Evolutionary conservation across 805 yeast species (phyloP).

Genomic region (Candida mattraensis): DNA sequence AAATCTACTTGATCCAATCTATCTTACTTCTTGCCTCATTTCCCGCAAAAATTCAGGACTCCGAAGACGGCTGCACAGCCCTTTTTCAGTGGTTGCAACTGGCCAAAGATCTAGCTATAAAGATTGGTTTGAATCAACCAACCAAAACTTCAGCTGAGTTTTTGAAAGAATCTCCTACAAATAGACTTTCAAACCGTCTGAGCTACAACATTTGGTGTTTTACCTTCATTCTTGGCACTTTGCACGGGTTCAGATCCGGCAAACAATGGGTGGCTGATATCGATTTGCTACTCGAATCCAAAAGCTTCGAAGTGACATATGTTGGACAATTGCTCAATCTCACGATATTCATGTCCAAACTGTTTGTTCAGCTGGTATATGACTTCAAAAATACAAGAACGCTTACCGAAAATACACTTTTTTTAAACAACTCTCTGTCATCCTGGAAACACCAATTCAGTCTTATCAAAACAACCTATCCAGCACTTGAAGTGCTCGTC

Average conservation of each 20-base stretch:
- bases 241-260: conserved; percentile 28
- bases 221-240: conserved; percentile 28
- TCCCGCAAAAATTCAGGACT: conserved; percentile 22
- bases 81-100: conserved; percentile 26
- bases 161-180: conserved; percentile 17
- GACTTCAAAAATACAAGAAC: conserved; percentile 17
- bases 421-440: conserved; percentile 24
- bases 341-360: conserved; percentile 18
- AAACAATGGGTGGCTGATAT: conserved; percentile 25
- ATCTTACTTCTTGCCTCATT: conserved; percentile 28
- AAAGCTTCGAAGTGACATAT: conserved; percentile 15
- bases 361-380: conserved; percentile 23
- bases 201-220: conserved; percentile 29
- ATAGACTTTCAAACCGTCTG: conserved; percentile 13
- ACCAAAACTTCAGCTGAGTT: conserved; percentile 17
- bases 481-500: conserved; percentile 8
- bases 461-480: conserved; percentile 7
- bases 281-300: conserved; percentile 20
- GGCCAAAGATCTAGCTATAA: conserved; percentile 24
- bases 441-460: conserved; percentile 26
- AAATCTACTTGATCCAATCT: conserved; percentile 20
- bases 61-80: conserved; percentile 17
- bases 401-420: conserved; percentile 13
- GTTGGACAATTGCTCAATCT: conserved; percentile 23
- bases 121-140: conserved; percentile 22